These are phyloP conservation scores for Leucosporidium scottii DNA, from an alignment of 768 basidiomycete genomes.

Conservation along the genomic window DNA sequence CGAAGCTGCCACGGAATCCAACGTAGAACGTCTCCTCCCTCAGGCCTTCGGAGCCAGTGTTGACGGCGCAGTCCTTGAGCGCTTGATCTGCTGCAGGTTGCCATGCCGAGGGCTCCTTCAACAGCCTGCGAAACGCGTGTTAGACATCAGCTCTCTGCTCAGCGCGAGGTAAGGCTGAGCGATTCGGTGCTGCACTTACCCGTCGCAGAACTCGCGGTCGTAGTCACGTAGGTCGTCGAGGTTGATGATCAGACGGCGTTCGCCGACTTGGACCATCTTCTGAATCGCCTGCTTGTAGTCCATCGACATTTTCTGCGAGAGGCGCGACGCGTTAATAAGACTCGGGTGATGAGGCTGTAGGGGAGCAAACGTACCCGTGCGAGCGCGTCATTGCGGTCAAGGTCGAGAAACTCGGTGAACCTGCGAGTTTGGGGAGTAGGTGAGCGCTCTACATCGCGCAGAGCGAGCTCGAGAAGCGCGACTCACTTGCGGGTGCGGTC, in stretches of 20 bases:
- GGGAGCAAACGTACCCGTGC: slow-evolving; percentile 11
- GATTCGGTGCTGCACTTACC: slow-evolving; percentile 39
- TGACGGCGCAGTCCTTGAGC: slow-evolving; percentile 62
- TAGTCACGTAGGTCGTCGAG: slow-evolving; percentile 92
- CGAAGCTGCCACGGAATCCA: slow-evolving; percentile 92
- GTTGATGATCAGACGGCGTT: slow-evolving; percentile 86
- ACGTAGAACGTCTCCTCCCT: slow-evolving; percentile 69
- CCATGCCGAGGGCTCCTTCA: slow-evolving; percentile 79
- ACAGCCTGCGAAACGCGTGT: slow-evolving; percentile 51
- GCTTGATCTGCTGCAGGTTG: slow-evolving; percentile 86
- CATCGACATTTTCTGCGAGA: slow-evolving; percentile 17
- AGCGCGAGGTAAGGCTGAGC: background rate
- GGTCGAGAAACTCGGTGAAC: slow-evolving; percentile 31
- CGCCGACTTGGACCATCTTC: slow-evolving; percentile 71
- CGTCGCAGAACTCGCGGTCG: slow-evolving; percentile 73
- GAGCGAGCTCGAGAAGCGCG: too few species aligned
- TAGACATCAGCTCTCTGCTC: background rate
- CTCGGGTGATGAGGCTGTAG: background rate
- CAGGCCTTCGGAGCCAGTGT: slow-evolving; percentile 73
- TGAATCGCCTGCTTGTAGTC: slow-evolving; percentile 72
- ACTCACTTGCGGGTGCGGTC: slow-evolving; percentile 13
- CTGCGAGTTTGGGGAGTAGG: background rate
- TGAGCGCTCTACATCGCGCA: too few species aligned
- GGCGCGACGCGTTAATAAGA: background rate
- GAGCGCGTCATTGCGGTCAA: slow-evolving; percentile 14